Percentiles rank a stretch among this genome's conserved stretches.
Evolutionary conservation across 495 filamentous ascomycete genomes (phyloP).

Genomic region (Aspergillus indologenus): DNA sequence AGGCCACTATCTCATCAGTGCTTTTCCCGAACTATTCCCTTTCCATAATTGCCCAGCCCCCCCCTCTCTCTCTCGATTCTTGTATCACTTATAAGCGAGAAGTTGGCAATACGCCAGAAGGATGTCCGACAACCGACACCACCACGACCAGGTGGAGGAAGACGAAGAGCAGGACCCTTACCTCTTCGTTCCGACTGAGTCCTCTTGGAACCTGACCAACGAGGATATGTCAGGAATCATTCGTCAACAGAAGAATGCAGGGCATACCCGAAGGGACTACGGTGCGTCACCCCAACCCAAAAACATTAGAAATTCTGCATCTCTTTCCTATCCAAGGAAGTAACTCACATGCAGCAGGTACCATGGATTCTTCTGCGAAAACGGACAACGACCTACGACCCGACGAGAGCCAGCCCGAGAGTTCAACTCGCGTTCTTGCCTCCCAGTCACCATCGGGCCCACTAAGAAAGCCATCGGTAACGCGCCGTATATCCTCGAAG

Average conservation of each 20-base stretch:
- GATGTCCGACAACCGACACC: conserved; percentile 7
- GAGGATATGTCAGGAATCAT: conserved; percentile 20
- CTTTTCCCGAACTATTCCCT: conserved; percentile 9
- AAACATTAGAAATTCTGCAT: background rate
- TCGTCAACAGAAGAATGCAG: conserved; percentile 23
- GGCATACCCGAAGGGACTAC: conserved; percentile 33
- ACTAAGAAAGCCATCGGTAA: conserved; percentile 67
- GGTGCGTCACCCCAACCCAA: conserved; percentile 19
- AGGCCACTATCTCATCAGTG: conserved; percentile 16
- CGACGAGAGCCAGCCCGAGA: conserved; percentile 36
- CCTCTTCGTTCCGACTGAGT: conserved; percentile 7
- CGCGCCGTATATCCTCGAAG: conserved; percentile 71
- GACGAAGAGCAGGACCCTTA: background rate
- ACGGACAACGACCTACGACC: conserved; percentile 24
- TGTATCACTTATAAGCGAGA: background rate
- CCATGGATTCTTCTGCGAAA: conserved; percentile 33
- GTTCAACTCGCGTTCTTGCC: conserved; percentile 23
- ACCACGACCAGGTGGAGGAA: conserved; percentile 7
- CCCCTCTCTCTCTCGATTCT: conserved; percentile 5
- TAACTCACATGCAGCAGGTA: conserved; percentile 30
- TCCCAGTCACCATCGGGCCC: conserved; percentile 51
- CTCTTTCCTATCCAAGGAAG: background rate
- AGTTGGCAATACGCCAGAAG: background rate
- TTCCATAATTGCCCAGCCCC: conserved; percentile 14
- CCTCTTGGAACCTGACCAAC: conserved; percentile 12